Base-by-base conservation (phyloP, 768 basidiomycete genomes). In the Mycena alexandri region DNA sequence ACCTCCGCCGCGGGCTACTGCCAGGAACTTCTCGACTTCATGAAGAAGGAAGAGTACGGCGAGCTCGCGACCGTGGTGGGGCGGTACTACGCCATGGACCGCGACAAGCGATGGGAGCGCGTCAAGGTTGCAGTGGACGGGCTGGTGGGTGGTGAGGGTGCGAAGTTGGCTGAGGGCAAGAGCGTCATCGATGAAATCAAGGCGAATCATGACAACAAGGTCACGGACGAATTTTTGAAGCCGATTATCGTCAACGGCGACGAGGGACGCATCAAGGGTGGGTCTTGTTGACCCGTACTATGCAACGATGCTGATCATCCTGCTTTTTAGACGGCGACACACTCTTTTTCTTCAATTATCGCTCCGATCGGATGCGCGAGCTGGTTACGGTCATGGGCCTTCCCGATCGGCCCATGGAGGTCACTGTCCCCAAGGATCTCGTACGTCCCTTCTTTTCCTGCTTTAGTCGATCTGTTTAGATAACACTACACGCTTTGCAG, bases 1-100 rank as follows among this genome's bases (percentile, higher is more conserved):
- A 84, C 89, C 36, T 96, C 94, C 0, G 88, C 94, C 14, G 84
- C 89, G 8, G 88, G 86, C 16, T 97, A 98, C 79, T 85, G 88
- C 46, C 82, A 91, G 71, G 86, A 97, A 36, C 82, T 98, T 9
- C 84, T 89, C 12, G 89, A 90, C 34, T 97, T 94, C 79, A 85
- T 92, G 63, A 81, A 89, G 72, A 89, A 94, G 73, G 90, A 93
- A 74, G 84, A 89, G 46, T 87, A 90, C 67, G 96, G 95, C 36
- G 86, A 93, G 76, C 81, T 98, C 53, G 90, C 93, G 7, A 96
- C 95, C 9, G 85, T 97, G 55, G 82, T 96, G 46, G 96, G 95
- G 8, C 81, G 96, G 58, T 98, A 98, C 85, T 98, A 96, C 72
- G 96, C 95, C 36, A 97, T 97, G 95, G 96, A 97, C 80, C 89